Conservation (phyloP, 306 rosid species). For the Pyrus bretschneideri region DNA sequence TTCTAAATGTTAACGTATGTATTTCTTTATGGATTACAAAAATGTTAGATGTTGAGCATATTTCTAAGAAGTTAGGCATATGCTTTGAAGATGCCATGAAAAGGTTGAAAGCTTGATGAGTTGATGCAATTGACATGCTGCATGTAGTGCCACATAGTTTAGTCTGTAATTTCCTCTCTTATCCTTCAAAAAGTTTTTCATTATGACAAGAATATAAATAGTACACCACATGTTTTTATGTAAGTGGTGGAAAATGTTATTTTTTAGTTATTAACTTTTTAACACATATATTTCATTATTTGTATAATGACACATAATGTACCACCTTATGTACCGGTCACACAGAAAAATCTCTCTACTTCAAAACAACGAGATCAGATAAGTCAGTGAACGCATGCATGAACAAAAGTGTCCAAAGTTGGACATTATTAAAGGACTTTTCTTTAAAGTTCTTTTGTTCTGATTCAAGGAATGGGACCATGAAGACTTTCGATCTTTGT, state of each 20-base stretch:
- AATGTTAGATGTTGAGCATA: background rate
- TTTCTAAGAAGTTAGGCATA: slow-evolving; percentile 24
- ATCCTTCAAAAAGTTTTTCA: no score
- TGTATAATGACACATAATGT: rapidly evolving
- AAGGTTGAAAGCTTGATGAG: background rate
- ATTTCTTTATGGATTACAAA: background rate
- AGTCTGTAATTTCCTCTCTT: background rate
- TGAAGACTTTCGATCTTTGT: background rate
- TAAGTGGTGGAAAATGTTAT: no score
- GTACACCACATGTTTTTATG: no score
- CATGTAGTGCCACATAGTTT: background rate
- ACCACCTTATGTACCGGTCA: rapidly evolving
- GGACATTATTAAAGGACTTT: background rate
- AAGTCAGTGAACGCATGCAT: background rate
- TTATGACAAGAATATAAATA: rapidly evolving
- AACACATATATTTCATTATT: no score
- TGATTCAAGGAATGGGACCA: background rate
- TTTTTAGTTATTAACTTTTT: no score
- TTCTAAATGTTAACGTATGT: no score
- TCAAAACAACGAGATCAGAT: no score
- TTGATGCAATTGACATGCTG: background rate
- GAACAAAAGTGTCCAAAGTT: background rate
- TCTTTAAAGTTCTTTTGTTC: background rate
- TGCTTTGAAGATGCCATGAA: slow-evolving; percentile 40
- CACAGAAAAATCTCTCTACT: rapidly evolving